Conservation (phyloP, 2,329 filamentous ascomycete species). For the Thyridium curvatum region DNA sequence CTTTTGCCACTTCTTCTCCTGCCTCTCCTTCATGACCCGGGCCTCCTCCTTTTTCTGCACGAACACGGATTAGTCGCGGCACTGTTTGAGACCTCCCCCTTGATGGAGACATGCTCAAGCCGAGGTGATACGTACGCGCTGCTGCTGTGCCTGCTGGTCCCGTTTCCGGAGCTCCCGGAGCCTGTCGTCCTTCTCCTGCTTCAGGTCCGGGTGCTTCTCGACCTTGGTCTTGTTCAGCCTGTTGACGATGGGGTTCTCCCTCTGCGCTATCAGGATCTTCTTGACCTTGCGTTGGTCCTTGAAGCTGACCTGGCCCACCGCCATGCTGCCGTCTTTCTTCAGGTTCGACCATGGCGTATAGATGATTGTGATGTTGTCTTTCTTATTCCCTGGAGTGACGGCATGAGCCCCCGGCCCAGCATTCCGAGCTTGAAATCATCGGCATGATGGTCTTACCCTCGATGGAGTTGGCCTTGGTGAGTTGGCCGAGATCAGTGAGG, state of each 20-base stretch:
- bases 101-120: too few relatives aligned
- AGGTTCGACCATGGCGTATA: conserved; percentile 97
- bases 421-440: too few relatives aligned
- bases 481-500: conserved; percentile 83
- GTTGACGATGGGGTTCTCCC: conserved; percentile 90
- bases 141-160: conserved; percentile 58
- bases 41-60: conserved; percentile 74
- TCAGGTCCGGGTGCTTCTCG: conserved; percentile 80
- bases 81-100: too few relatives aligned
- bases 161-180: conserved; percentile 64
- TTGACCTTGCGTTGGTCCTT: conserved; percentile 83
- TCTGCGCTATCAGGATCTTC: conserved; percentile 68
- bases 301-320: conserved; percentile 89
- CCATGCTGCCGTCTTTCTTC: conserved; percentile 94
- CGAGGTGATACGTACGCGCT: conserved; percentile 46
- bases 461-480: conserved; percentile 98
- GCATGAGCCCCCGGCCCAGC: not conserved
- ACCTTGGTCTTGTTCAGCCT: conserved; percentile 95
- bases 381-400: conserved; percentile 73
- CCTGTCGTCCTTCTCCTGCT: conserved; percentile 73
- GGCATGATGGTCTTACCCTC: too few relatives aligned
- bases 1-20: conserved; percentile 88
- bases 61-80: too few relatives aligned
- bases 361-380: conserved; percentile 93
- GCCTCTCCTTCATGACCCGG: conserved; percentile 67